phyloP scores from a whole-genome alignment of 108 stramenopile species.

The Cyclostephanos tholiformis region DNA sequence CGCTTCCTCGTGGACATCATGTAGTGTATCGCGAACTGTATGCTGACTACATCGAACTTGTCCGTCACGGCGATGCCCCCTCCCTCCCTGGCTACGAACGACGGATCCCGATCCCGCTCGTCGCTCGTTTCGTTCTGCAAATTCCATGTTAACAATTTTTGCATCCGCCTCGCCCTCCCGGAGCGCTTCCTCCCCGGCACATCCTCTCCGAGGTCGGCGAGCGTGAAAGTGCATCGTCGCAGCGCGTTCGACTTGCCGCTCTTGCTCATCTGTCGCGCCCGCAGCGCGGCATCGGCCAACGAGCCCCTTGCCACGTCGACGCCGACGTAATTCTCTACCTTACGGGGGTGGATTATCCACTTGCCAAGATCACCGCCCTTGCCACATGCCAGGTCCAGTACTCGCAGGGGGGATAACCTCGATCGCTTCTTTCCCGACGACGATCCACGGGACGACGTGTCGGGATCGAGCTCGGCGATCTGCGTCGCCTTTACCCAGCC shows the following conservation, averaged over 20 bases:
- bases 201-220: conserved; percentile 89
- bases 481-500: conserved; percentile 98
- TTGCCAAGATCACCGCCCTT: conserved; percentile 99
- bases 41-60: conserved; percentile 92
- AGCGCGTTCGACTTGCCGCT: conserved; percentile 36
- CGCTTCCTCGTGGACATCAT: conserved; percentile 90
- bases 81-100: conserved; percentile 60
- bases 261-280: conserved; percentile 69
- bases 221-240: conserved; percentile 66
- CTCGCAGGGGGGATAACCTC: conserved; percentile 59
- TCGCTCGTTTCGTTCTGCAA: conserved; percentile 61
- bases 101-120: conserved; percentile 58
- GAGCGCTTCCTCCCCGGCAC: conserved; percentile 78
- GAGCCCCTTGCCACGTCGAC: conserved; percentile 96
- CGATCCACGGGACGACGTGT: conserved; percentile 12
- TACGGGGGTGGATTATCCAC: conserved; percentile 76
- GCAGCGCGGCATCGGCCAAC: conserved; percentile 90
- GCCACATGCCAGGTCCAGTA: conserved; percentile 97
- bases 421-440: conserved; percentile 34
- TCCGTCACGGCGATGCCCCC: conserved; percentile 71
- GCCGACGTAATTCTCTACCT: conserved; percentile 89
- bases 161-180: conserved; percentile 55
- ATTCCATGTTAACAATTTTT: conserved; percentile 78
- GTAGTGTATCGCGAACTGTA: conserved; percentile 99
- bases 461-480: conserved; percentile 77